phyloP scores from a whole-genome alignment of 768 basidiomycete species.

The Pleurotus salmoneostramineus region DNA sequence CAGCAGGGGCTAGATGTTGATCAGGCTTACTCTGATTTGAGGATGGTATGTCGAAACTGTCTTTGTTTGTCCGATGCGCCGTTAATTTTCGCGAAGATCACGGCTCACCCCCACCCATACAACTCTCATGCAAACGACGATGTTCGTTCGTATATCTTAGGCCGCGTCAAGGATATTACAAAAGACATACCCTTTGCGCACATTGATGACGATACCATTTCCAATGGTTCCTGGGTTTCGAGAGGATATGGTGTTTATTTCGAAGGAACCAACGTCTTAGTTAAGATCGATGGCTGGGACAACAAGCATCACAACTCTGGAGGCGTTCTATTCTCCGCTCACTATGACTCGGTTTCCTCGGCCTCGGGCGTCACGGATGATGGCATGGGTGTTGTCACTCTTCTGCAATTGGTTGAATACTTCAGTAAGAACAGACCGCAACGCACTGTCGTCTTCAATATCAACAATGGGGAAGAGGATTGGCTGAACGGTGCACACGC shows the following conservation, averaged over 20 bases:
- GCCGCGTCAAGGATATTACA: slow-evolving; percentile 46
- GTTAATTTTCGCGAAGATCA: slow-evolving; percentile 35
- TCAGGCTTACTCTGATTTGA: slow-evolving; percentile 56
- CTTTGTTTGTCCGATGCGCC: slow-evolving; percentile 13
- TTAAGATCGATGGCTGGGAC: slow-evolving; percentile 31
- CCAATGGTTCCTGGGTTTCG: slow-evolving; percentile 40
- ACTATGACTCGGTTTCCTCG: slow-evolving; percentile 79
- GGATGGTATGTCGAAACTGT: slow-evolving; percentile 32
- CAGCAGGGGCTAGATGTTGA: slow-evolving; percentile 35
- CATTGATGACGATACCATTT: slow-evolving; percentile 44
- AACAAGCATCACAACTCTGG: slow-evolving; percentile 23
- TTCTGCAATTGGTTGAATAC: slow-evolving; percentile 62
- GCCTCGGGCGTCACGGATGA: slow-evolving; percentile 76
- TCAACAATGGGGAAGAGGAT: slow-evolving; percentile 86
- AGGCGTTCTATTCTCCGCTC: slow-evolving; percentile 72
- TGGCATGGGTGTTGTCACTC: slow-evolving; percentile 66
- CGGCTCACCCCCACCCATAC: slow-evolving; percentile 70
- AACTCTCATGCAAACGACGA: slow-evolving; percentile 74
- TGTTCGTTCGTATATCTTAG: slow-evolving; percentile 57
- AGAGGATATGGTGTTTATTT: slow-evolving; percentile 32
- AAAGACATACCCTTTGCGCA: slow-evolving; percentile 40
- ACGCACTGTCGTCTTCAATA: slow-evolving; percentile 73
- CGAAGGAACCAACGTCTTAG: slow-evolving; percentile 53
- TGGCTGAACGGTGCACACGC: slow-evolving; percentile 68
- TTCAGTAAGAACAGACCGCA: slow-evolving; percentile 43